These are phyloP conservation scores for Lepraria neglecta DNA, from an alignment of 495 filamentous ascomycete genomes.

Conservation along the genomic window DNA sequence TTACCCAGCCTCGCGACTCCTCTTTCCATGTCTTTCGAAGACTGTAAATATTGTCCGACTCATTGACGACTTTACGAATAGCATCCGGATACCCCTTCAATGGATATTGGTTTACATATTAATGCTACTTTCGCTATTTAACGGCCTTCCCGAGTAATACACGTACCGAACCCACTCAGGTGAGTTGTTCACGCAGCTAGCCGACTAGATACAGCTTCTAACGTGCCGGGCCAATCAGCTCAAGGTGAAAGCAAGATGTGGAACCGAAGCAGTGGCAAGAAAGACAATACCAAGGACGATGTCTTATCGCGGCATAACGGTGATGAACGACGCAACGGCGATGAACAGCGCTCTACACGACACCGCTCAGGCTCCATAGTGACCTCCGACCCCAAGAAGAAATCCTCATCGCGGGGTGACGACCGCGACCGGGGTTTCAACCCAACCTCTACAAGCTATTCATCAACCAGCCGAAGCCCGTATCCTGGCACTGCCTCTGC, in stretches of 20 bases:
- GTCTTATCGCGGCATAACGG: constrained; percentile 23
- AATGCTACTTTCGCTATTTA: not conserved
- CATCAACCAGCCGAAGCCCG: constrained; percentile 36
- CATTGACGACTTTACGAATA: constrained; percentile 15
- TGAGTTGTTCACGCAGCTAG: constrained; percentile 23
- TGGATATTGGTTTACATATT: not conserved
- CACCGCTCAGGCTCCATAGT: constrained; percentile 33
- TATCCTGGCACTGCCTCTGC: constrained; percentile 41
- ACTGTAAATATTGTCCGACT: not conserved
- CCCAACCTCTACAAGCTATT: constrained; percentile 28
- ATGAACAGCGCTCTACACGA: constrained; percentile 20
- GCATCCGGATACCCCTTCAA: constrained; percentile 8
- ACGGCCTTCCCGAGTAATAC: constrained; percentile 5
- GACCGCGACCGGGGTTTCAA: constrained; percentile 41
- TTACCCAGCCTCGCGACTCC: not conserved
- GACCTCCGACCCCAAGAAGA: constrained; percentile 39
- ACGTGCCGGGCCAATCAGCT: constrained; percentile 23
- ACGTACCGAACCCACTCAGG: constrained; percentile 1
- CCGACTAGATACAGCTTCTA: constrained; percentile 10
- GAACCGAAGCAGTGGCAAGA: constrained; percentile 37
- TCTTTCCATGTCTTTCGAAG: not conserved
- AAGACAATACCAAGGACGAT: constrained; percentile 25
- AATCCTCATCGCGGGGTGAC: constrained; percentile 46
- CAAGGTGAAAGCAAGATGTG: constrained; percentile 32
- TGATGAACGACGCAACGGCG: constrained; percentile 21